Evolutionary conservation across 2,329 filamentous ascomycete genomes (phyloP).

Genomic region (Dothideomycetidae sp.): DNA sequence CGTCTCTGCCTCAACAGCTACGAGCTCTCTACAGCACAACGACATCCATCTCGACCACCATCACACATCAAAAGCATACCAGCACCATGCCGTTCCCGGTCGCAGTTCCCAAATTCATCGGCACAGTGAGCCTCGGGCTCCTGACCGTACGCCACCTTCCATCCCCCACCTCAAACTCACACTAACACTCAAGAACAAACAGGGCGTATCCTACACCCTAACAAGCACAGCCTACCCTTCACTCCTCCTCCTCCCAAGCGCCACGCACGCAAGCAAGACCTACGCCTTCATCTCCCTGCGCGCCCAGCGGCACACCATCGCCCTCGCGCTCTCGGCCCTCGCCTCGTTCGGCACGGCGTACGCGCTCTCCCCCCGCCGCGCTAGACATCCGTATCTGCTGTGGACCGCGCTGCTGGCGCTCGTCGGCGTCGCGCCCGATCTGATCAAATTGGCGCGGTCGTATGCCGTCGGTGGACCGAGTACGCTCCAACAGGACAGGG

Average conservation of each 20-base stretch:
- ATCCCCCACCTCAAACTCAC: constrained; percentile 9
- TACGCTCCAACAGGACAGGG: constrained; percentile 7
- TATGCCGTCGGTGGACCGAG: constrained; percentile 8
- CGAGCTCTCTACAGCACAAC: too few relatives aligned
- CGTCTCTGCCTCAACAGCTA: too few relatives aligned
- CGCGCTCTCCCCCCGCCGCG: constrained; percentile 55
- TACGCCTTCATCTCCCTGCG: constrained; percentile 52
- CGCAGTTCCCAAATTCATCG: constrained; percentile 79
- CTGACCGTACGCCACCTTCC: constrained; percentile 53
- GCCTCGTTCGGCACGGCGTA: constrained; percentile 65
- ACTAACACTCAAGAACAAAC: too few relatives aligned
- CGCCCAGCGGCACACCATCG: constrained; percentile 50
- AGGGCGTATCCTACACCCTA: constrained; percentile 84
- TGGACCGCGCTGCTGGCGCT: constrained; percentile 63
- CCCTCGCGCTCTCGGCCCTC: constrained; percentile 54
- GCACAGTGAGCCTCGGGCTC: constrained; percentile 75
- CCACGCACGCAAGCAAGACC: constrained; percentile 53
- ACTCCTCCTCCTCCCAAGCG: constrained; percentile 66
- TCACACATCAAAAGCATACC: constrained; percentile 2
- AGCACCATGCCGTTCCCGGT: constrained; percentile 37
- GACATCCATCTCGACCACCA: too few relatives aligned
- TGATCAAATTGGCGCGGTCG: constrained; percentile 15
- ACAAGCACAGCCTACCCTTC: constrained; percentile 64
- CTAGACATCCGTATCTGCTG: constrained; percentile 76
- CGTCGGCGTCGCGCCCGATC: constrained; percentile 27